Conservation (phyloP, 2,329 filamentous ascomycete species). For the Arthroderma sp. region DNA sequence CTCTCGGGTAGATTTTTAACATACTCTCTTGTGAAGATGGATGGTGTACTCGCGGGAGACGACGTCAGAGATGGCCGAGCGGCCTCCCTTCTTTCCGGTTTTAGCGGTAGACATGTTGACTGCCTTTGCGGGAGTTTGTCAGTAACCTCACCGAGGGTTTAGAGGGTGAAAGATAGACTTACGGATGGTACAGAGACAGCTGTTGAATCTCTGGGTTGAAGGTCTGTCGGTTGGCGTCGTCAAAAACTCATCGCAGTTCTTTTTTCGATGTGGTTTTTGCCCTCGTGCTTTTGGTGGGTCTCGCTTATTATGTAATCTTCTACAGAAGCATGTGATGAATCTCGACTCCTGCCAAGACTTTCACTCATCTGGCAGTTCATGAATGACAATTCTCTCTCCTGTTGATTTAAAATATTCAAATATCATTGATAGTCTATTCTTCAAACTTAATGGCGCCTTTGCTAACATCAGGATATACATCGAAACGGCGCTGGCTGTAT, state of each 20-base stretch:
- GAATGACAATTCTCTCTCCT: neutral
- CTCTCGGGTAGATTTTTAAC: slow-evolving; percentile 30
- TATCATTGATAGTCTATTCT: slow-evolving; percentile 15
- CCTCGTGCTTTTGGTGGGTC: slow-evolving; percentile 4
- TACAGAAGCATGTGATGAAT: neutral
- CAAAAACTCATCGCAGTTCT: neutral
- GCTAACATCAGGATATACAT: slow-evolving; percentile 88
- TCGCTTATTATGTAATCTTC: slow-evolving; percentile 7
- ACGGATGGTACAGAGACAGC: slow-evolving; percentile 6
- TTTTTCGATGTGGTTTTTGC: neutral
- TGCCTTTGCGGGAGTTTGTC: slow-evolving; percentile 1
- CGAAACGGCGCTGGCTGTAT: slow-evolving; percentile 73
- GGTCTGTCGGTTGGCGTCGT: slow-evolving; percentile 4
- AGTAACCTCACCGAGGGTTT: neutral
- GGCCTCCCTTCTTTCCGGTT: slow-evolving; percentile 57
- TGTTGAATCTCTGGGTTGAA: slow-evolving; percentile 6
- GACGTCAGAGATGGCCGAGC: slow-evolving; percentile 97
- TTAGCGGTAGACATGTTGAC: slow-evolving; percentile 52
- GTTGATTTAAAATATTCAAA: neutral
- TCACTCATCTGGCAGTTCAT: neutral
- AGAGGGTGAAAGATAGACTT: neutral
- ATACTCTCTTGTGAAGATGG: slow-evolving; percentile 98
- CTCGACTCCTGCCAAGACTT: neutral
- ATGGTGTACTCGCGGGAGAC: slow-evolving; percentile 99
- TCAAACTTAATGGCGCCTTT: slow-evolving; percentile 38